These are phyloP conservation scores for Chlorella sp. DNA, from an alignment of 139 green algal species.

Conservation along the genomic window DNA sequence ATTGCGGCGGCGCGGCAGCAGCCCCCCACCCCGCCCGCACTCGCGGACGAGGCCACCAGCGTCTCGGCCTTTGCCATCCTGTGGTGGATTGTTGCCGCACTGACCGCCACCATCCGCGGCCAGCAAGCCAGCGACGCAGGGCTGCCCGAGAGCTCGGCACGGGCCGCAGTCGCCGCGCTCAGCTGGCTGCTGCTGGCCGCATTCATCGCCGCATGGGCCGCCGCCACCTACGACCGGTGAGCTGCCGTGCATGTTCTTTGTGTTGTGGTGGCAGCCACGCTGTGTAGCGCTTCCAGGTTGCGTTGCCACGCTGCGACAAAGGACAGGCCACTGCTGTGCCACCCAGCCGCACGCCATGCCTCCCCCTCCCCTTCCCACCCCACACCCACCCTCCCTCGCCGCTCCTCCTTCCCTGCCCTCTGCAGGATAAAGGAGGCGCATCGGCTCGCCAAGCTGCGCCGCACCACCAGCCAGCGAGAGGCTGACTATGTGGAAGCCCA, in stretches of 20 bases:
- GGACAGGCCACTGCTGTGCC: too few relatives aligned
- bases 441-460: too few relatives aligned
- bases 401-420: too few relatives aligned
- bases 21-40: background rate
- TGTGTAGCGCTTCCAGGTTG: too few relatives aligned
- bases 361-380: too few relatives aligned
- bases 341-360: too few relatives aligned
- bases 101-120: background rate
- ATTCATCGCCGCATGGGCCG: background rate
- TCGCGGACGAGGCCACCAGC: background rate
- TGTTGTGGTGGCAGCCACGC: too few relatives aligned
- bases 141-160: background rate
- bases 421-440: too few relatives aligned
- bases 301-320: too few relatives aligned
- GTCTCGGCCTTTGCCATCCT: constrained; percentile 1
- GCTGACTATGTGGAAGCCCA: too few relatives aligned
- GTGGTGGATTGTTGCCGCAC: background rate
- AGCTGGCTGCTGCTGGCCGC: background rate
- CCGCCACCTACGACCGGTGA: constrained; percentile 3
- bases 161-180: background rate
- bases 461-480: too few relatives aligned
- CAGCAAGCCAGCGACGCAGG: background rate
- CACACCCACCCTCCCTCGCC: too few relatives aligned
- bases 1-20: background rate
- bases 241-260: background rate